Evolutionary conservation across 352 stramenopile genomes (phyloP), one percentile per base, ranked within the genome.

Genomic region (Phytophthora multivora): DNA sequence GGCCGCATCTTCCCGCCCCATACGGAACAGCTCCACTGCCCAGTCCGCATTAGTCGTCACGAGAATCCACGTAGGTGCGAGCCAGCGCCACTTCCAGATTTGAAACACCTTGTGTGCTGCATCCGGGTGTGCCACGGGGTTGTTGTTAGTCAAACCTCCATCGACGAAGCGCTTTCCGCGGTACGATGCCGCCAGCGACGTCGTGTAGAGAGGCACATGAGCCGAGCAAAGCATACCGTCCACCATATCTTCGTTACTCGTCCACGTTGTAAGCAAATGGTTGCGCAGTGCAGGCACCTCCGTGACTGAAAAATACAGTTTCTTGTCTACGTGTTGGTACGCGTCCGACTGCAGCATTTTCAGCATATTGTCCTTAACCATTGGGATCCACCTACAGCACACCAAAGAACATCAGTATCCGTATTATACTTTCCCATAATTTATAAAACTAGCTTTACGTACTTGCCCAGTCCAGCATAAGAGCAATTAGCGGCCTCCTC

Each of bases 31-130:
- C 48, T 90, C 64, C 38, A 80, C 72, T 3, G 83, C 86, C 86
- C 86, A 91, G 57, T 89, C 83, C 4, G 79, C 74, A 58, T 85
- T 82, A 2, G 83, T 94, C 16, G 79, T 91, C 48, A 94, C 78
- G 23, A 92, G 75, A 13, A 94, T 33, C 83, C 83, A 94, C 35
- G 83, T 80, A 12, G 85, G 85, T 33, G 67, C 73, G 68, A 94
- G 80, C 77, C 83, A 89, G 48, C 85, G 81, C 85, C 85, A 92
- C 47, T 91, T 89, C 75, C 81, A 88, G 71, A 94, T 88, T 66
- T 94, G 83, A 50, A 94, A 88, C 52, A 92, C 81, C 54, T 90
- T 89, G 63, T 89, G 73, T 13, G 83, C 73, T 21, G 62, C 57
- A 8, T 88, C 65, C 1, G 73, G 82, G 51, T 86, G 72, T 47